A percentile compares a stretch with the other conserved stretches of the same genome.
phyloP scores from a whole-genome alignment of 2,329 filamentous ascomycete genomes.

The Alternaria postmessia region DNA sequence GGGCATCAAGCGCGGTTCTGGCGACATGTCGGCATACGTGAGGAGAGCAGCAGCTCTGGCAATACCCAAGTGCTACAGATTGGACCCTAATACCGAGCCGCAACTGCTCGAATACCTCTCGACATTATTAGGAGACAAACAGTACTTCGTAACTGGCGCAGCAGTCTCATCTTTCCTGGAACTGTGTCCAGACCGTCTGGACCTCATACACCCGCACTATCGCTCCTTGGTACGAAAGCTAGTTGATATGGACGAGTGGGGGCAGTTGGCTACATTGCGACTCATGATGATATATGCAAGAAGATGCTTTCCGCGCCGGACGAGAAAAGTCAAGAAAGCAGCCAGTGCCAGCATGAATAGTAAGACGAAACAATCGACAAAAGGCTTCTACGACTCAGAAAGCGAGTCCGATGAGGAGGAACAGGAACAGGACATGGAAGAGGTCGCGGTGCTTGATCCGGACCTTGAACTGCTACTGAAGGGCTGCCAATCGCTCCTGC shows the following conservation, averaged over 20 bases:
- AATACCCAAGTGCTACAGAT: conserved; percentile 92
- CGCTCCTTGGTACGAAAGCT: conserved; percentile 84
- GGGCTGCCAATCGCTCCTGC: conserved; percentile 81
- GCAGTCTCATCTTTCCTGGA: conserved; percentile 90
- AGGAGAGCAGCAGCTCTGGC: conserved; percentile 91
- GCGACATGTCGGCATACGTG: conserved; percentile 94
- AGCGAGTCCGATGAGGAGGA: conserved; percentile 53
- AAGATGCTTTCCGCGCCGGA: conserved; percentile 82
- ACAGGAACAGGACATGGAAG: conserved; percentile 60
- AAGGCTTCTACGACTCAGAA: conserved; percentile 77
- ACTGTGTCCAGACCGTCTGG: conserved; percentile 84
- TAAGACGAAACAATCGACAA: conserved; percentile 56
- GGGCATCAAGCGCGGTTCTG: conserved; percentile 91
- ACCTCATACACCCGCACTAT: conserved; percentile 92
- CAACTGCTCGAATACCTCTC: conserved; percentile 84
- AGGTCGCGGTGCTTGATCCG: conserved; percentile 72
- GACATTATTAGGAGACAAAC: conserved; percentile 83
- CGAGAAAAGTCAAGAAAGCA: conserved; percentile 63
- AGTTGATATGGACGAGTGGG: conserved; percentile 99
- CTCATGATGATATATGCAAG: conserved; percentile 86
- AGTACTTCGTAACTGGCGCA: conserved; percentile 96
- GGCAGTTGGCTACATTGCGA: conserved; percentile 82
- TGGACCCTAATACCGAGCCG: conserved; percentile 85
- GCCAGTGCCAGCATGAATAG: conserved; percentile 50
- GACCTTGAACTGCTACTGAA: conserved; percentile 85